These are phyloP conservation scores for Penicillium arizonense DNA, from an alignment of 495 filamentous ascomycete genomes.

Conservation along the genomic window DNA sequence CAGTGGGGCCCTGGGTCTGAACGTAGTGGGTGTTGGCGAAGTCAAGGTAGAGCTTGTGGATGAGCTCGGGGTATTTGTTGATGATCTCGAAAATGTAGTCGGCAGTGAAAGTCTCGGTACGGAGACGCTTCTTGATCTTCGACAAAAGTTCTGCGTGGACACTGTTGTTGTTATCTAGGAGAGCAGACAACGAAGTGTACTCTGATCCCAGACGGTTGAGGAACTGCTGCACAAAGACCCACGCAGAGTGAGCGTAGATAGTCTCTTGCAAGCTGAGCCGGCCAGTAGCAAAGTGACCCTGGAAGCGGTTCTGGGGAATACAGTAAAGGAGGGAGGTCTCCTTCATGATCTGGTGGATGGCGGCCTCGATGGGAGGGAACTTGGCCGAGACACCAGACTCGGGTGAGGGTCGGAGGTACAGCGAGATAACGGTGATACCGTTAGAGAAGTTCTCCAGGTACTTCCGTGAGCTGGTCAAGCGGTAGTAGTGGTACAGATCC, in stretches of 20 bases:
- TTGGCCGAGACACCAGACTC: slow-evolving; percentile 48
- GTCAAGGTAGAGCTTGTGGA: slow-evolving; percentile 84
- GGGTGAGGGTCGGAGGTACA: slow-evolving; percentile 77
- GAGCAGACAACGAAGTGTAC: slow-evolving; percentile 80
- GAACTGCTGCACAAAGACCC: slow-evolving; percentile 97
- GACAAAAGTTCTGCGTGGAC: slow-evolving; percentile 86
- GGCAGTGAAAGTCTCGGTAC: slow-evolving; percentile 94
- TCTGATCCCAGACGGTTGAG: slow-evolving; percentile 91
- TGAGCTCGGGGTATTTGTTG: slow-evolving; percentile 81
- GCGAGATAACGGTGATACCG: slow-evolving; percentile 92
- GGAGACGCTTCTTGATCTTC: slow-evolving; percentile 92
- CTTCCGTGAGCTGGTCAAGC: slow-evolving; percentile 91
- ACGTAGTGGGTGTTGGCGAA: slow-evolving; percentile 92
- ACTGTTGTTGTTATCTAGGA: slow-evolving; percentile 77
- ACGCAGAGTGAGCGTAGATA: slow-evolving; percentile 93
- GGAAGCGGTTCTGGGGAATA: slow-evolving; percentile 94
- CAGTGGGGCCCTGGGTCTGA: slow-evolving; percentile 65
- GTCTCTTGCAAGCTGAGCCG: slow-evolving; percentile 92
- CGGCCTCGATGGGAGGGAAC: slow-evolving; percentile 81
- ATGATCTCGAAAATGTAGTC: slow-evolving; percentile 98
- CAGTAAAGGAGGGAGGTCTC: slow-evolving; percentile 96
- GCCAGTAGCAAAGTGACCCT: slow-evolving; percentile 83
- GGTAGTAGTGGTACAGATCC: slow-evolving; percentile 98
- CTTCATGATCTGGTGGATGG: slow-evolving; percentile 99
- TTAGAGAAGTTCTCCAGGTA: slow-evolving; percentile 99